phyloP scores from a whole-genome alignment of 257 asterid genomes.

The Solanum arcanum region DNA sequence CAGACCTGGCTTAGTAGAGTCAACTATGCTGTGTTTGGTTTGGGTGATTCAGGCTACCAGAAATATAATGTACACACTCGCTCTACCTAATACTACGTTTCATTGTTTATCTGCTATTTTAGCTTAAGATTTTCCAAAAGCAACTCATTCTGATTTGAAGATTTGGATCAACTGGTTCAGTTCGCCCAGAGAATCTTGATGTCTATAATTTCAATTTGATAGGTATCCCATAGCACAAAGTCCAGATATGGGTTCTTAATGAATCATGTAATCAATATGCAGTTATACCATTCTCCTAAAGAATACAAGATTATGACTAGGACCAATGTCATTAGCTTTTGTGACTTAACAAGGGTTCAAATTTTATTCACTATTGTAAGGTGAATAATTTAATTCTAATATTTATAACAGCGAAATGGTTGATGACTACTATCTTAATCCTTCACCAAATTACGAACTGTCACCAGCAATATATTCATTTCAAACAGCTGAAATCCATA shows the following conservation, averaged over 20 bases:
- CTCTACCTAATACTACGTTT: background rate
- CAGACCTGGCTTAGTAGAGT: conserved; percentile 50
- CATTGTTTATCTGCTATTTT: background rate
- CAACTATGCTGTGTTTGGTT: conserved; percentile 77
- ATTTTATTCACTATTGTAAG: background rate
- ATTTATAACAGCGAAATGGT: background rate
- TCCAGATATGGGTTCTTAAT: background rate
- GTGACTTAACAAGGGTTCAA: background rate
- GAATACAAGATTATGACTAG: background rate
- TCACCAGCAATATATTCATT: background rate
- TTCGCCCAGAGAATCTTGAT: background rate
- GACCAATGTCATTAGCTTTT: background rate
- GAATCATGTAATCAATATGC: background rate
- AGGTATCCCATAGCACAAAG: background rate
- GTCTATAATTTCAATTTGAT: background rate
- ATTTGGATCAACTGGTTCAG: background rate
- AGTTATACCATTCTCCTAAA: background rate
- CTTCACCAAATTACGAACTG: background rate
- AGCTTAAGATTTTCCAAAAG: background rate
- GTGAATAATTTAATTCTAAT: background rate
- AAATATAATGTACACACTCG: conserved; percentile 57
- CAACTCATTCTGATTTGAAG: background rate
- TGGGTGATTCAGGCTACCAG: conserved; percentile 98
- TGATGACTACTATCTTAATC: background rate
- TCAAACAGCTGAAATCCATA: background rate